Conservation (phyloP, 345 rosid genomes). For the Melastoma malabathricum region DNA sequence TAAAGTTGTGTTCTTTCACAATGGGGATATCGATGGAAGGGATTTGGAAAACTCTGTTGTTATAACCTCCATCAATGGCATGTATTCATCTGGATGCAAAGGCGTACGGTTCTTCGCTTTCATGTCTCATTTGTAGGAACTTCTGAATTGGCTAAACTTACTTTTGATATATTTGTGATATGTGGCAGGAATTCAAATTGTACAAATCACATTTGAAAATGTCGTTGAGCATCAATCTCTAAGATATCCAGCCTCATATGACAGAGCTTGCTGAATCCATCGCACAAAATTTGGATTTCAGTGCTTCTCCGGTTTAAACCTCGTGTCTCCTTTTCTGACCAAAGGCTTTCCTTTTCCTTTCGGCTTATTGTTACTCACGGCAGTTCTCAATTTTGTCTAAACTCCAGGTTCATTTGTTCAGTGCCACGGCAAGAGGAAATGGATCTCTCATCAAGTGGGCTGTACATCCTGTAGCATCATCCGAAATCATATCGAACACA, state of each 20-base stretch:
- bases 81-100: too few relatives aligned
- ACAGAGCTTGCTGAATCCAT: slow-evolving; percentile 32
- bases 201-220: slow-evolving; percentile 53
- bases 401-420: slow-evolving; percentile 55
- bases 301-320: slow-evolving; percentile 44
- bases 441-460: slow-evolving; percentile 39
- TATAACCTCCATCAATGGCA: too few relatives aligned
- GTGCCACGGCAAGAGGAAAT: slow-evolving; percentile 47
- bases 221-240: slow-evolving; percentile 30
- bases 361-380: background rate
- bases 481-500: slow-evolving; percentile 36
- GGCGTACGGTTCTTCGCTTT: too few relatives aligned
- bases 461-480: slow-evolving; percentile 41
- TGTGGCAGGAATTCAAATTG: slow-evolving; percentile 32
- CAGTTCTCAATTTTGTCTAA: background rate
- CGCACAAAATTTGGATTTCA: slow-evolving; percentile 40
- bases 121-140: too few relatives aligned
- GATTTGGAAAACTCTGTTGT: too few relatives aligned
- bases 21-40: too few relatives aligned
- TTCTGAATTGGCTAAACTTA: too few relatives aligned
- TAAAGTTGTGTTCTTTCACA: too few relatives aligned
- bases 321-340: slow-evolving; percentile 2
- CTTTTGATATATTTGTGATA: slow-evolving; percentile 8
- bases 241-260: slow-evolving; percentile 41
- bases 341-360: background rate